Percentiles rank a stretch among this genome's conserved stretches.
Conservation (phyloP, 441 rosid genomes). For the Brassica hybrid region DNA sequence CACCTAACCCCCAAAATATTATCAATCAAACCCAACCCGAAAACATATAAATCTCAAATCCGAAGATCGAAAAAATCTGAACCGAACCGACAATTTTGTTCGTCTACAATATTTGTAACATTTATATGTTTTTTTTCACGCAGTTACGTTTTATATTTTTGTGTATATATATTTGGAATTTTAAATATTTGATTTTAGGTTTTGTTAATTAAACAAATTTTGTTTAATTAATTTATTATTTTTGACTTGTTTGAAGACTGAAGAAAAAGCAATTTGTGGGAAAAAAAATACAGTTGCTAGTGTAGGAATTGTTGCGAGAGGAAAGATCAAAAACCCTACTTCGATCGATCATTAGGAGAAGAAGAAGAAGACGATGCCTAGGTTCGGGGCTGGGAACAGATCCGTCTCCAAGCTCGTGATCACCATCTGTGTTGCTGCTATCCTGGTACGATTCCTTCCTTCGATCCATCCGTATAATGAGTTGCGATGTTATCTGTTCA, state of each 20-base stretch:
- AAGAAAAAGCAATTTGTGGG: background rate
- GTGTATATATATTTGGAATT: background rate
- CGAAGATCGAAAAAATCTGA: no score
- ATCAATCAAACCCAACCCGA: no score
- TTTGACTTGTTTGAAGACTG: background rate
- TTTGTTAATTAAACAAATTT: background rate
- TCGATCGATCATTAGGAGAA: no score
- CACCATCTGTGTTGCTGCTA: slow-evolving; percentile 33
- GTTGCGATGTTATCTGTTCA: no score
- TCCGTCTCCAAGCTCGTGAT: slow-evolving; percentile 40
- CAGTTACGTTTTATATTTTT: no score
- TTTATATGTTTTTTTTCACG: background rate
- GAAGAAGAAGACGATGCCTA: slow-evolving; percentile 30
- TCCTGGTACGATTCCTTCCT: slow-evolving; percentile 37
- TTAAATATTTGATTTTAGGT: background rate
- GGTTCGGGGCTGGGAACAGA: slow-evolving; percentile 38
- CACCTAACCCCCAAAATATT: no score
- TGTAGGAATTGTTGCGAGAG: slow-evolving; percentile 18
- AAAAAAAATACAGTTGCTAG: slow-evolving; percentile 24
- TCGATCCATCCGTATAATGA: slow-evolving; percentile 26
- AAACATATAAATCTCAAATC: no score
- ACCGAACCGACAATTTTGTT: no score
- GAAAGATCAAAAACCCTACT: slow-evolving; percentile 42
- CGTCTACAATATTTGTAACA: no score
- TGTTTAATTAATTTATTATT: background rate